Evolutionary conservation across 805 yeast genomes (phyloP).

Genomic region (Pichia deserticola): DNA sequence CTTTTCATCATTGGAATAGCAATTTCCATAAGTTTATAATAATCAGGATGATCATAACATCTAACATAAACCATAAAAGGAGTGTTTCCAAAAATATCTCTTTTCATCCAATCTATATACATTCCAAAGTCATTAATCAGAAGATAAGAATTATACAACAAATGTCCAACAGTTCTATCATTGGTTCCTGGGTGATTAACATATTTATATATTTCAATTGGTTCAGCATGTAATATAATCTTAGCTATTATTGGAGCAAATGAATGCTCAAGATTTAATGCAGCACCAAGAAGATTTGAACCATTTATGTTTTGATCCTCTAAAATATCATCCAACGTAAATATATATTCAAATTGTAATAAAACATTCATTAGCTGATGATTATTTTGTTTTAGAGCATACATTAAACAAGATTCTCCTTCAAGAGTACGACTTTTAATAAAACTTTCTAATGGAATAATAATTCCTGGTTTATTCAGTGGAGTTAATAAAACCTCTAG

Average conservation of each 20-base stretch:
- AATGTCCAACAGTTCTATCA: conserved; percentile 66
- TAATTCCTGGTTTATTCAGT: conserved; percentile 4
- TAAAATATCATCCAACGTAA: conserved; percentile 59
- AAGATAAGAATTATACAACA: conserved; percentile 49
- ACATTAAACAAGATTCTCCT: conserved; percentile 69
- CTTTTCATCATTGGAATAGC: conserved; percentile 38
- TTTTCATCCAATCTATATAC: conserved; percentile 58
- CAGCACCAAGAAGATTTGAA: conserved; percentile 50
- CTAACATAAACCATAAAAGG: conserved; percentile 71
- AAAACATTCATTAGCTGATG: conserved; percentile 38
- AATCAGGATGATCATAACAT: conserved; percentile 70
- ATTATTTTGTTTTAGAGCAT: conserved; percentile 48
- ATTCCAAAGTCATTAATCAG: conserved; percentile 49
- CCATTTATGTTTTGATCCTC: conserved; percentile 52
- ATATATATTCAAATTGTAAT: conserved; percentile 38
- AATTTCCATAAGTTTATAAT: conserved; percentile 38
- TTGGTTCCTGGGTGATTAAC: conserved; percentile 43
- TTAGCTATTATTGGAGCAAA: conserved; percentile 35
- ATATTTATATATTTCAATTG: conserved; percentile 41
- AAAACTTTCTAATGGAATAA: conserved; percentile 15
- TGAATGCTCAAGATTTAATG: conserved; percentile 45
- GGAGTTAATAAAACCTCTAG: conserved; percentile 13
- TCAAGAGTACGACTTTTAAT: conserved; percentile 35
- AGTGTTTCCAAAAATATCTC: conserved; percentile 64
- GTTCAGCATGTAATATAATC: conserved; percentile 33